Base-by-base conservation (phyloP, 148 eudicot species). In the Polygonum aviculare region DNA sequence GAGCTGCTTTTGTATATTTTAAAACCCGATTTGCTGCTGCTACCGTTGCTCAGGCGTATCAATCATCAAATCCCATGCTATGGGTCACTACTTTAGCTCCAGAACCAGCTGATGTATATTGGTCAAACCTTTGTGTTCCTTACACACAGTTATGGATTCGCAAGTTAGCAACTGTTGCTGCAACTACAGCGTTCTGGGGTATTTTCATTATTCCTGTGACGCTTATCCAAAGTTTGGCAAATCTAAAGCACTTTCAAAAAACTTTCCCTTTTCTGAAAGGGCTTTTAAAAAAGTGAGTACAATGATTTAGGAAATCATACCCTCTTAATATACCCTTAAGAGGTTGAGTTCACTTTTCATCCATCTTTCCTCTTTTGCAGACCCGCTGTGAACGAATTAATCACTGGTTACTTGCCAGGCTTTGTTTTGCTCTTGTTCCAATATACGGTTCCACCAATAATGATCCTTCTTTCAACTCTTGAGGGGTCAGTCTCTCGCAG, bases 401-500 rank as follows among this genome's bases (percentile, higher is more conserved):
- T 87, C 16, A 93, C 95, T 2, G 99, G 99, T 81, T 96, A 96
- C 82, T 87, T 96, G 19, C 99, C 98, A 39, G 88, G 98, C 86
- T 90, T 86, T 74, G 80, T 93, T 80, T 79, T 96, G 82, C 82
- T 88, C 67, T 52, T 88, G 72, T 96, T 96, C 83, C 84, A 90
- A 12, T 88, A 79, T 48, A 79, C 81, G 60, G 95, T 87, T 69
- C 94, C 97, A 2, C 99, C 99, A 54, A 48, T 86, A 67, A 96
- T 96, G 99, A 77, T 84, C 76, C 75, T 90, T n/a, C 84, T 96
- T 76, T 91, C 99, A 59, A 88, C 94, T 60, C 73, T 96, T 72
- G 99, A 96, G 89, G 99, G 99, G 12, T 75, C 94, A 31, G 79
- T 93, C 67, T 88, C 99, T 76, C 98, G 97, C 55, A 96, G 98